Base-by-base conservation (phyloP, 2,329 filamentous ascomycete genomes). In the Pestalotiopsis sp. region DNA sequence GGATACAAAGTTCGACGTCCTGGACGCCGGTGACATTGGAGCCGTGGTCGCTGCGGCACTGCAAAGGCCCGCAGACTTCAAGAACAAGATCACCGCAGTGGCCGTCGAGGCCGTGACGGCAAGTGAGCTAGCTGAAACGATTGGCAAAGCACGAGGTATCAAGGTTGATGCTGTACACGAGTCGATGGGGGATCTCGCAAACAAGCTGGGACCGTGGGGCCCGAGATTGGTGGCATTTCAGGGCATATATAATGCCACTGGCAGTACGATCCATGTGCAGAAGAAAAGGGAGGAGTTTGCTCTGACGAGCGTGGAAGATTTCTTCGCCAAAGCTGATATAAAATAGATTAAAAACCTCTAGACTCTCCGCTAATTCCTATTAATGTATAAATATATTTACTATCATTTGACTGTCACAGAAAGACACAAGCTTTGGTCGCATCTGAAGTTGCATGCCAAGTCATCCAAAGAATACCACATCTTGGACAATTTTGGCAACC, bases 1-100 rank as follows among this genome's bases (percentile, higher is more conserved):
- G 14, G 38, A 60, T 14, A 48, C 66, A 3, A 57, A 55, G 11
- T 5, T 67, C 22, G 59, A 64, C 17, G 20, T 67, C 20, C 6
- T 64, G 22, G 52, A 67, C n/a, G 59, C 30, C 7, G 60, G 56
- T 9, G 66, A 67, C 44, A 52, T 67, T 13, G 66, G 66, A 9
- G 52, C 6, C 11, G 66, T 67, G 2, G 66, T 59, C 7, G 52
- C 60, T 4, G 48, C 35, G 20, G 60, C 40, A 1, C 59, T 67
- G 13, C 22, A 24, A 4, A 40, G 24, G 4, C 66, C 66, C 7
- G 60, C 40, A 3, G 60, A 58, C 4, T 64, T 58, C 38, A 22
- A 24, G n/a, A 26, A 24, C n/a, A 24, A 60, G 35, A 38, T 48
- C 24, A 17, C 64, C 17, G n/a, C 56, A 4, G 13, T 67, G 9